These are phyloP conservation scores for Rhodotorula paludigena DNA, from an alignment of 768 basidiomycete genomes.

Conservation along the genomic window DNA sequence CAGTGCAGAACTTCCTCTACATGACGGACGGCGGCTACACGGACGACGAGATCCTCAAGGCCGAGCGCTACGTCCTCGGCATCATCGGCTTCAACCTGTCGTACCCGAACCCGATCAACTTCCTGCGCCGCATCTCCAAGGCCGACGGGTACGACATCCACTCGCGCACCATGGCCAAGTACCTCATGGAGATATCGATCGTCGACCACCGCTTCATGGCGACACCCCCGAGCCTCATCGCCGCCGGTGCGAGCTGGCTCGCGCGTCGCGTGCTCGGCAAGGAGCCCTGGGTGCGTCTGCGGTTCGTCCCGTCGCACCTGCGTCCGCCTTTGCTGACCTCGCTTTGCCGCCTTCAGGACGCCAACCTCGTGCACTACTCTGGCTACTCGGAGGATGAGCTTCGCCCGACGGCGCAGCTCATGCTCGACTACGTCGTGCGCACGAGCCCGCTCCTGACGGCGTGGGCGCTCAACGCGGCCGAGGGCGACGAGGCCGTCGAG, in stretches of 20 bases:
- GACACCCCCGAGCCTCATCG: slow-evolving; percentile 68
- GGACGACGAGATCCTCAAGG: slow-evolving; percentile 75
- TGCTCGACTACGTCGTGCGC: slow-evolving; percentile 75
- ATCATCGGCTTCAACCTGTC: slow-evolving; percentile 79
- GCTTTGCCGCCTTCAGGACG: slow-evolving; percentile 54
- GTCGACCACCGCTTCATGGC: slow-evolving; percentile 74
- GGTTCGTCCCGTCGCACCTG: neutral
- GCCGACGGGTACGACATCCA: slow-evolving; percentile 85
- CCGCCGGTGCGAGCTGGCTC: slow-evolving; percentile 81
- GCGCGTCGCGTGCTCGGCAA: slow-evolving; percentile 71
- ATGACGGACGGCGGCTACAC: slow-evolving; percentile 73
- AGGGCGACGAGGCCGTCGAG: neutral
- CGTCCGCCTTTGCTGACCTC: slow-evolving; percentile 1
- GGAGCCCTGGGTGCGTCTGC: slow-evolving; percentile 76
- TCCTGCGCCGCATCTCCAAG: slow-evolving; percentile 81
- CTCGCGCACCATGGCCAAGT: slow-evolving; percentile 81
- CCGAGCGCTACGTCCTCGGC: slow-evolving; percentile 81
- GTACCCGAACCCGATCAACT: slow-evolving; percentile 83
- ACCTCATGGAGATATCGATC: slow-evolving; percentile 76
- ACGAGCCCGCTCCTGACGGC: slow-evolving; percentile 33
- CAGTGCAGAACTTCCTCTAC: slow-evolving; percentile 70
- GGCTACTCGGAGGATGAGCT: slow-evolving; percentile 75
- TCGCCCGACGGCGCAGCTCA: slow-evolving; percentile 72
- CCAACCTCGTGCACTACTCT: slow-evolving; percentile 81
- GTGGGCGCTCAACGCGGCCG: slow-evolving; percentile 2